Conservation (phyloP, 768 basidiomycete genomes). For the Erythrobasidium yunnanense region DNA sequence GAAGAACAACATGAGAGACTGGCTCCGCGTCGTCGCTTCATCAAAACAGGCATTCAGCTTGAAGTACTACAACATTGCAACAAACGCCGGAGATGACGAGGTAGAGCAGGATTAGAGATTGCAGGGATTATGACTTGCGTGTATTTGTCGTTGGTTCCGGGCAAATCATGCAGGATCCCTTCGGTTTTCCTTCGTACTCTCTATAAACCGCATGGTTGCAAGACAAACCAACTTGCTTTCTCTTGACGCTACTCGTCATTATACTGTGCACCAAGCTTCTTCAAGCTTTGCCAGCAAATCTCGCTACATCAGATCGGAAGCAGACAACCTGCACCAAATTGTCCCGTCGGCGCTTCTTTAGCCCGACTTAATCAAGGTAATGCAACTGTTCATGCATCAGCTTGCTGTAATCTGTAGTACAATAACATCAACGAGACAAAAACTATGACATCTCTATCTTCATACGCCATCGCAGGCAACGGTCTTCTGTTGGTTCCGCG, state of each 20-base stretch:
- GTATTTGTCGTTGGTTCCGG: not conserved
- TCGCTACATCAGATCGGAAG: no score
- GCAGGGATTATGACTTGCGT: not conserved
- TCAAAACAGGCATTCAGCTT: constrained; percentile 89
- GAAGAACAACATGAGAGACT: constrained; percentile 90
- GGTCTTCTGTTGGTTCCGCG: no score
- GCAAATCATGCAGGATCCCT: no score
- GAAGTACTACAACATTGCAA: constrained; percentile 57
- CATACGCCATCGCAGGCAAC: no score
- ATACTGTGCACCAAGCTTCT: not conserved
- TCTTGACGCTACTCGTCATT: not conserved
- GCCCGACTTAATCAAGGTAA: no score
- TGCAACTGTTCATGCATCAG: no score
- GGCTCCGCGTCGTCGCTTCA: constrained; percentile 93
- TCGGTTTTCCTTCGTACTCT: not conserved
- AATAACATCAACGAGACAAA: no score
- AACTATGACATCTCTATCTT: no score
- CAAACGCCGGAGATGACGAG: constrained; percentile 4
- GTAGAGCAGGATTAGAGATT: not conserved
- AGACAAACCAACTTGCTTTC: not conserved
- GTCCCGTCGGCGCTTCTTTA: no score
- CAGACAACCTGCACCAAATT: no score
- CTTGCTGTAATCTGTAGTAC: no score
- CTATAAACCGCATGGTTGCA: not conserved
- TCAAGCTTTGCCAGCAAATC: no score